These are phyloP conservation scores for Syzygium syzygioides DNA, from an alignment of 441 rosid species.

Conservation along the genomic window DNA sequence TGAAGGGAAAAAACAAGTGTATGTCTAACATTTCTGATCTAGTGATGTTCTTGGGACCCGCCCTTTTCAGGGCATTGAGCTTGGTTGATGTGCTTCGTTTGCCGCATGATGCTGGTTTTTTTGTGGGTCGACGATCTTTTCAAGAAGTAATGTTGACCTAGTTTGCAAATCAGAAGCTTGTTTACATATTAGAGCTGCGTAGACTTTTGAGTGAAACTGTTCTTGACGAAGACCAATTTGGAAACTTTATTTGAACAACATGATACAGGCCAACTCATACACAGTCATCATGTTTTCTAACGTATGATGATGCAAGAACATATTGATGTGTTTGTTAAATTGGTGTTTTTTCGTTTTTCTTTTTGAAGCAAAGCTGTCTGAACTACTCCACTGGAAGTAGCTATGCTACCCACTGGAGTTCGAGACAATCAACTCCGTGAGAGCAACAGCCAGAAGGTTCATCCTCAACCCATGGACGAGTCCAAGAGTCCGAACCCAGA, in stretches of 20 bases:
- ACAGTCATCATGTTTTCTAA: not conserved
- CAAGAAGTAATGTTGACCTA: not conserved
- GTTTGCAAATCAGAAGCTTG: not conserved
- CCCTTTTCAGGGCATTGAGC: not conserved
- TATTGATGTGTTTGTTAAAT: not conserved
- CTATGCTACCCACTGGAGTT: constrained; percentile 85
- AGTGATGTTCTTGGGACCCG: not conserved
- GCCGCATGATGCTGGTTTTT: not conserved
- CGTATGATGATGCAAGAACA: not conserved
- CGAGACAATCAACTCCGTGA: constrained; percentile 88
- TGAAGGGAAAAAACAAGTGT: not conserved
- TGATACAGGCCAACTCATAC: not conserved
- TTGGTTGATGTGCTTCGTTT: not conserved
- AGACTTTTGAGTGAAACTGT: not conserved
- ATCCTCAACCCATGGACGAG: constrained; percentile 98
- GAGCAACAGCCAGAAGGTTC: constrained; percentile 79
- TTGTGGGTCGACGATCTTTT: not conserved
- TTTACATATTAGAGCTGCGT: not conserved
- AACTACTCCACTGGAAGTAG: constrained; percentile 36
- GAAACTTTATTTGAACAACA: not conserved
- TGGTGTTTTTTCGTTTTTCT: not conserved
- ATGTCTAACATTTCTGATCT: not conserved
- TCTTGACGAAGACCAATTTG: not conserved
- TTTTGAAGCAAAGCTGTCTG: constrained; percentile 10
- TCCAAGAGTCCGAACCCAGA: constrained; percentile 73